Conservation (phyloP, 148 eudicot species). For the Chenopodium berlandieri region DNA sequence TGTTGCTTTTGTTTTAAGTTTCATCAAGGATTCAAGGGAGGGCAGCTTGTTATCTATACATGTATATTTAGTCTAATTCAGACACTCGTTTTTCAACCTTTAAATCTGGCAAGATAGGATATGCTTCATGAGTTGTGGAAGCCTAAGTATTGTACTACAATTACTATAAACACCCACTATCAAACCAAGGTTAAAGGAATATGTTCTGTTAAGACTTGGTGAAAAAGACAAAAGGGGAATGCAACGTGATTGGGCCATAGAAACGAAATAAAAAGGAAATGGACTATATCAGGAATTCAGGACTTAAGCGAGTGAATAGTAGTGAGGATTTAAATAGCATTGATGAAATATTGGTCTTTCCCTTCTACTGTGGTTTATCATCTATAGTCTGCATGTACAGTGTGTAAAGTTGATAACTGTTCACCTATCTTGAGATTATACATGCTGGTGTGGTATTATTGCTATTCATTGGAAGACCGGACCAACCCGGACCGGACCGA, state of each 20-base stretch:
- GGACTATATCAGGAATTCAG: background rate
- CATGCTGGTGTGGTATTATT: background rate
- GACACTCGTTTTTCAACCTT: background rate
- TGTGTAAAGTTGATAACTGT: background rate
- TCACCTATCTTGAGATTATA: background rate
- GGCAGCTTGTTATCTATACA: background rate
- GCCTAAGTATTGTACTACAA: background rate
- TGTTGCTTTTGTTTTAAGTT: background rate
- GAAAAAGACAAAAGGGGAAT: background rate
- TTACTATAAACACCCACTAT: background rate
- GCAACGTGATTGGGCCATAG: too few species aligned
- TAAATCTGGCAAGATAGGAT: background rate
- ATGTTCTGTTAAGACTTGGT: background rate
- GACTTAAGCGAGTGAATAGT: background rate
- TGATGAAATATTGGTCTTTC: background rate
- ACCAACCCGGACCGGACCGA: too few species aligned
- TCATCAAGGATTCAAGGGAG: conserved; percentile 4
- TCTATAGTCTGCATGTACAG: background rate
- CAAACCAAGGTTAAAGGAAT: background rate
- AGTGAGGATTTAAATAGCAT: background rate
- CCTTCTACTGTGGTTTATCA: background rate
- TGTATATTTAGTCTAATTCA: background rate
- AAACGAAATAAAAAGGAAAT: background rate
- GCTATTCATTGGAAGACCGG: too few species aligned
- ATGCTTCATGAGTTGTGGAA: background rate